Evolutionary conservation across 331 rosid genomes (phyloP).

Genomic region (Telfairia occidentalis): DNA sequence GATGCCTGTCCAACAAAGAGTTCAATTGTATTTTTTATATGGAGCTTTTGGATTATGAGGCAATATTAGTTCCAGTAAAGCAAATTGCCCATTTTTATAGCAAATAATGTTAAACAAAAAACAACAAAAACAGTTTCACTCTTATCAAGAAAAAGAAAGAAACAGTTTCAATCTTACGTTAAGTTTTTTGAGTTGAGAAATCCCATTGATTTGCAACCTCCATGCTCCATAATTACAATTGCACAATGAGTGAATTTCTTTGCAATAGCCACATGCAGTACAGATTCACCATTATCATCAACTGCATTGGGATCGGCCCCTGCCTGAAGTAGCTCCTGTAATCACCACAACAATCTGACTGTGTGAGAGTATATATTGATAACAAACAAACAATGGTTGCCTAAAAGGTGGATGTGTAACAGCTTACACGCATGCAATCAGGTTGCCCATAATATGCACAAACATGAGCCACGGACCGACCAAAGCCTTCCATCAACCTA

Average conservation of each 20-base stretch:
- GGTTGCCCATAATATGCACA: slow-evolving; percentile 99
- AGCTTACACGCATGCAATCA: slow-evolving; percentile 95
- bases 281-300: slow-evolving; percentile 97
- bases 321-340: slow-evolving; percentile 78
- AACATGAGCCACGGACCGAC: slow-evolving; percentile 92
- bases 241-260: slow-evolving; percentile 97
- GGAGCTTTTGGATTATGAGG: neutral
- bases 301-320: slow-evolving; percentile 97
- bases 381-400: neutral
- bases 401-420: slow-evolving; percentile 9
- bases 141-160: too few relatives aligned
- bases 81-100: neutral
- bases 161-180: slow-evolving; percentile 53
- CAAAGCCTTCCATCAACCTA: slow-evolving; percentile 75
- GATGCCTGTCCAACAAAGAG: neutral
- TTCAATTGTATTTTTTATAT: neutral
- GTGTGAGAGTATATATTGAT: neutral
- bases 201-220: slow-evolving; percentile 90
- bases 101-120: neutral
- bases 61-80: neutral
- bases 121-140: neutral
- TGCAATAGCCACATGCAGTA: slow-evolving; percentile 80
- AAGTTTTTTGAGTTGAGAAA: slow-evolving; percentile 60
- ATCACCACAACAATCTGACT: slow-evolving; percentile 1
- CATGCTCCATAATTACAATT: slow-evolving; percentile 82